Evolutionary conservation across 2,329 filamentous ascomycete species (phyloP), one percentile per base, ranked within the genome.

Genomic region (Mariannaea sp.): DNA sequence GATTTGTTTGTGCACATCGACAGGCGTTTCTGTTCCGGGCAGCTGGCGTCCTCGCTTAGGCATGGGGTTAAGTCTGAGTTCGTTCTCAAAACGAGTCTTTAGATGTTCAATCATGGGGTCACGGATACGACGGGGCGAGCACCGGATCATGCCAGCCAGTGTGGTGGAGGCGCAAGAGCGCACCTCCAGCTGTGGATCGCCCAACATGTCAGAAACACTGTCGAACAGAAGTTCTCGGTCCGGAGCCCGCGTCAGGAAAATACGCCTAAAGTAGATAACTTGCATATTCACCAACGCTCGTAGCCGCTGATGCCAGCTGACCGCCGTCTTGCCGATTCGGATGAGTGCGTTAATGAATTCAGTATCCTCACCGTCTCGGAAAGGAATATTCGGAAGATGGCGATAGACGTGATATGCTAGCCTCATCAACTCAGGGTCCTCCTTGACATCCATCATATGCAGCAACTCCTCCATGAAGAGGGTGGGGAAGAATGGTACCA

Each of bases 381-480:
- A 93, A 0, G 94, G 92, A 51, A 99, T 91, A 70, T 99, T 99
- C 12, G 94, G 92, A 13, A 99, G 78, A 68, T 99, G 93, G 6
- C 93, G 88, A 77, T 97, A 99, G 35, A 99, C 94, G 68, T 96
- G 92, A 69, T 97, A 99, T 0, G 94, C 93, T 7, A 97, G 81
- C 8, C 89, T 88, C 79, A 97, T 95, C 2, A 99, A 81, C 72
- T 99, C 95, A 0, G 91, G 92, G 66, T 99, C 94, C 72, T 99
- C 94, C 72, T 97, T 97, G 70, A 99, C 91, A 68, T 99, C 94
- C 93, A 99, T 99, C 94, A 99, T 99, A 77, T 99, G 92, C 46
- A 99, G 77, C 12, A 99, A 83, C 70, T 97, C 90, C 65, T 94
- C 90, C 71, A 96, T 94, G 68, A 97, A 93, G 0, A 88, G 80